Conservation (phyloP, 2,329 filamentous ascomycete genomes). For the Triangularia verruculosa region DNA sequence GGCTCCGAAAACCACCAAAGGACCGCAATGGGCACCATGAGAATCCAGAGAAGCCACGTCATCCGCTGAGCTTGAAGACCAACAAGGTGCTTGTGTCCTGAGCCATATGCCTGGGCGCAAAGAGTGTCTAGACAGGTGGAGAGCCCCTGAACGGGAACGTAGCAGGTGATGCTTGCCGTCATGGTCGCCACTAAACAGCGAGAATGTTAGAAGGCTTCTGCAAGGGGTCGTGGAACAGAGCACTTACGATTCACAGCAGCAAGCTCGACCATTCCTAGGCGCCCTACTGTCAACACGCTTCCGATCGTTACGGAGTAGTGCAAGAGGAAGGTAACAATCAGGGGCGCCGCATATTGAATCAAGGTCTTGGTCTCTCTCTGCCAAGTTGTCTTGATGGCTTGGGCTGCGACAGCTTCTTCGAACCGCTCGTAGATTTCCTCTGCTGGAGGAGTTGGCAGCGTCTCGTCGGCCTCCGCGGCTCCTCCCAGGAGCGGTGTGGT, state of each 20-base stretch:
- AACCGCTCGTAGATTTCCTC: constrained; percentile 12
- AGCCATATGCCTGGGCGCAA: constrained; percentile 90
- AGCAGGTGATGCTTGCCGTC: constrained; percentile 76
- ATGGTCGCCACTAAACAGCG: constrained; percentile 58
- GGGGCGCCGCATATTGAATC: constrained; percentile 50
- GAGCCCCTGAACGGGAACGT: constrained; percentile 77
- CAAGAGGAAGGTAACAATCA: constrained; percentile 58
- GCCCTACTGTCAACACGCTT: constrained; percentile 60
- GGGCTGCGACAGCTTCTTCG: constrained; percentile 7
- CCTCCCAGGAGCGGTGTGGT: constrained; percentile 6
- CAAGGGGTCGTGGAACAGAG: background rate
- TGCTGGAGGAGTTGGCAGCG: constrained; percentile 1
- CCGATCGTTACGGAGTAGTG: constrained; percentile 62
- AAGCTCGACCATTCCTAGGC: constrained; percentile 56
- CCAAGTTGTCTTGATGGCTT: constrained; percentile 43
- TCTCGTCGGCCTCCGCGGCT: background rate
- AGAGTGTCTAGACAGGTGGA: constrained; percentile 89
- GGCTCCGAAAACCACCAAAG: constrained; percentile 66
- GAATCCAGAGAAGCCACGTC: constrained; percentile 69
- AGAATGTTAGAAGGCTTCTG: background rate
- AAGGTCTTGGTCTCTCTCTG: constrained; percentile 65
- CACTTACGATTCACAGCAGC: constrained; percentile 49
- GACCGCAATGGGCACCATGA: constrained; percentile 67
- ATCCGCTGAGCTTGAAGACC: constrained; percentile 79
- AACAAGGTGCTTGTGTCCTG: constrained; percentile 83